Base-by-base conservation (phyloP, 129 eudicot genomes). In the Helichrysum umbraculigerum region DNA sequence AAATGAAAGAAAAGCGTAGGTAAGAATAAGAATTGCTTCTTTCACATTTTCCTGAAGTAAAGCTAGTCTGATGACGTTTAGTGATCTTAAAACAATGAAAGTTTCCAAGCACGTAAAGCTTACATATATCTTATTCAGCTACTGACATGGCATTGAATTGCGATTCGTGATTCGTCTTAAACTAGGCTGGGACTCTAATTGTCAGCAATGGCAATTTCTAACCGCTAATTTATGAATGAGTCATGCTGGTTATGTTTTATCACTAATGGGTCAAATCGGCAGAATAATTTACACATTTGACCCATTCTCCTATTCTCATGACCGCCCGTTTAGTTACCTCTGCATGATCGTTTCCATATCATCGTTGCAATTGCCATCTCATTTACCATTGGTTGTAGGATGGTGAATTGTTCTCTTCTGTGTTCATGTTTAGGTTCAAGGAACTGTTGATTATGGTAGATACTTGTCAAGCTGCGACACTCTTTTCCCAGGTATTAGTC, bases 1-100 rank as follows among this genome's bases (percentile, higher is more conserved):
- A 94, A 86, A 94, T 94, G 99, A 94, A 89, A 79, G 99, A 94
- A 89, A 94, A 94, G 89, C 91, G 91, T 74, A 87, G 98, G 98
- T 94, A 67, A 84, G 85, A 58, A 21, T 68, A 17, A 73, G 56
- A 35, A 41, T 71, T 15, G 22, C 17, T 67, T 37, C 1, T 35
- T 63, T 29, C 37, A 63, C 68, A 15, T 29, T 15, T 32, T 25
- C 21, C 12, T 63, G 17, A 59, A 63, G 20, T 60, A 29, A 62
- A 62, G 15, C 20, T 4, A 62, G 29, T 7, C 15, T 32, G 44
- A 64, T 32, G 44, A 64, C 22, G 32, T 64, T 60, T 4, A 29
- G 66, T 32, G 69, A 25, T 32, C 44, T 64, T 64, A 20, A 34
- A 22, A 78, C 35, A 22, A 42, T 51, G 51, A 33, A 32, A 70